Evolutionary conservation across 441 rosid species (phyloP).

Genomic region (Dalechampia spathulata): DNA sequence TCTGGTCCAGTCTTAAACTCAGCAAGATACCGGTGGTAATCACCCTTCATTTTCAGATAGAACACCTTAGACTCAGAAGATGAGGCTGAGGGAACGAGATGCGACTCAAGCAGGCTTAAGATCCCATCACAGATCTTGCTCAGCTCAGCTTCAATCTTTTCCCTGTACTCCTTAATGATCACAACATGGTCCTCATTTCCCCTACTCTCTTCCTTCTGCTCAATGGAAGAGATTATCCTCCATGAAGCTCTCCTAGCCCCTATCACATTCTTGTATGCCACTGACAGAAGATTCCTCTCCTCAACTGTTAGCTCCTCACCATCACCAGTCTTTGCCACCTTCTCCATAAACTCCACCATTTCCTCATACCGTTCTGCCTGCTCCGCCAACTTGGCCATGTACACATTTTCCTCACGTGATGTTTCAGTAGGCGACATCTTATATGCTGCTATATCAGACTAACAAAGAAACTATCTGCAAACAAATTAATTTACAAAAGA

Average conservation of each 20-base stretch:
- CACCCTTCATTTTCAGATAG: constrained; percentile 97
- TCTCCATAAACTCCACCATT: constrained; percentile 97
- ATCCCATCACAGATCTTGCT: constrained; percentile 90
- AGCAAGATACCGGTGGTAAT: constrained; percentile 85
- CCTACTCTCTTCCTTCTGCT: constrained; percentile 95
- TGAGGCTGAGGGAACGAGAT: constrained; percentile 77
- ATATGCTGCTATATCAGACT: constrained; percentile 18
- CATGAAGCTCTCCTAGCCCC: constrained; percentile 98
- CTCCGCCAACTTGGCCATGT: constrained; percentile 94
- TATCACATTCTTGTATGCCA: constrained; percentile 93
- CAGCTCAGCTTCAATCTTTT: constrained; percentile 80
- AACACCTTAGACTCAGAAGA: constrained; percentile 92
- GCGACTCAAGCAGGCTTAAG: constrained; percentile 76
- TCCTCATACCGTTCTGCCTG: constrained; percentile 97
- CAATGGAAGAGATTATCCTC: constrained; percentile 96
- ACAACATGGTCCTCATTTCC: constrained; percentile 80
- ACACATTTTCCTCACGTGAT: constrained; percentile 79
- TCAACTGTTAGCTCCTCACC: constrained; percentile 86
- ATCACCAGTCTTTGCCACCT: constrained; percentile 76
- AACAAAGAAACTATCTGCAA: constrained; percentile 8
- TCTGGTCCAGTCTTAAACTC: constrained; percentile 90
- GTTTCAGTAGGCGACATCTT: constrained; percentile 63
- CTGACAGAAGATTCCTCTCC: constrained; percentile 92
- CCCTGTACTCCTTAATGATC: constrained; percentile 81
- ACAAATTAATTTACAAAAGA: neutral